A percentile compares a stretch with the other conserved stretches of the same genome.
These are phyloP conservation scores for Fusarium liriodendri DNA, from an alignment of 2,329 filamentous ascomycete species.

Conservation along the genomic window DNA sequence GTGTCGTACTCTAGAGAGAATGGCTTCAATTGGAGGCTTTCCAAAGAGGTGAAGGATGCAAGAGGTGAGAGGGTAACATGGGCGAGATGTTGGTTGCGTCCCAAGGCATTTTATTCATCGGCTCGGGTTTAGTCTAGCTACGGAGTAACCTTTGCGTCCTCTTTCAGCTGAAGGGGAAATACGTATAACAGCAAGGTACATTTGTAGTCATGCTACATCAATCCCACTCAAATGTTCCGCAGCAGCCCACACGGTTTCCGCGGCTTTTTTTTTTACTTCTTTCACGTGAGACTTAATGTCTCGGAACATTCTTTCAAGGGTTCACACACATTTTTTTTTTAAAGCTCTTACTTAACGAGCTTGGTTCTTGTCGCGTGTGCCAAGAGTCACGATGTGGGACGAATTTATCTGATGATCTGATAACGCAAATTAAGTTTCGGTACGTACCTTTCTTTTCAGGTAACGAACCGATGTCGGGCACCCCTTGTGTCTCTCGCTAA, in stretches of 20 bases:
- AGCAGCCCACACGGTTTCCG: background rate
- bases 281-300: background rate
- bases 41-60: background rate
- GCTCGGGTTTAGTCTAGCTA: background rate
- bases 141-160: background rate
- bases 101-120: background rate
- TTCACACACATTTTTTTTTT: background rate
- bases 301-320: background rate
- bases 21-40: background rate
- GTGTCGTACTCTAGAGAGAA: background rate
- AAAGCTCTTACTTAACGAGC: background rate
- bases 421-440: conserved; percentile 32
- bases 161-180: conserved; percentile 2
- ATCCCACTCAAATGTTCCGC: background rate
- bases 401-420: conserved; percentile 52
- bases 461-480: conserved; percentile 16
- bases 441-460: background rate
- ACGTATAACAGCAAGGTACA: background rate
- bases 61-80: background rate
- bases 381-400: conserved; percentile 16
- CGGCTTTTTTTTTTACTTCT: background rate
- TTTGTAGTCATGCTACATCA: background rate
- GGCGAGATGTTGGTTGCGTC: background rate
- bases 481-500: background rate
- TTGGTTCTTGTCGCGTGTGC: background rate